Base-by-base conservation (phyloP, 1,139 yeast species). In the Suhomyces bolitotheri region DNA sequence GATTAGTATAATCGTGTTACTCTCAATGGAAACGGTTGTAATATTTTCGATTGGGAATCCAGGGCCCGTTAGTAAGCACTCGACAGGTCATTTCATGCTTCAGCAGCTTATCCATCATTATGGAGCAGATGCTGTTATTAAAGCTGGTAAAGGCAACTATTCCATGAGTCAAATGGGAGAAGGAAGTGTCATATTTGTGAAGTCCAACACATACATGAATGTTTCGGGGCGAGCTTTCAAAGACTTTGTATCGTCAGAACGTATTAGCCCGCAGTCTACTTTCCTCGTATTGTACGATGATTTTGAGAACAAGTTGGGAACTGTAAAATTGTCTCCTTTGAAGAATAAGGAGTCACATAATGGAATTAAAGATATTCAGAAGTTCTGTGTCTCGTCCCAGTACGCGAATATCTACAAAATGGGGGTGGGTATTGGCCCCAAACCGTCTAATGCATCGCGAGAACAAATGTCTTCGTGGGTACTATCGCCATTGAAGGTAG, bases 381-480 rank as follows among this genome's bases (percentile, higher is more conserved):
- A 38, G 12, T 40, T 20, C 16, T 15, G 36, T 10, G 24, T 10
- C 6, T 16, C 28, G 5, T 29, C 34, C 14, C 22, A 27, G 3
- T 28, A 30, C 27, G 38, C 34, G 7, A 39, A 40, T 15, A 52
- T 56, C 3, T 59, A 43, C 37, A 67, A 66, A 43, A 47, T 70
- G 19, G 73, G 72, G 0, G 47, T 70, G 5, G 75, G 75, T 0
- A 66, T 70, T 19, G 76, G 76, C 0, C 76, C 76, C 4, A 70
- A 70, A 43, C 76, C 75, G 1, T 37, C 41, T 5, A 56, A 48
- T 40, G 64, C 71, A 1, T 46, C 60, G 11, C 53, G 49, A 27
- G 68, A 58, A 34, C 54, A 60, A 3, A 67, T 70, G 67, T 62
- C 65, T 3, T 38, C 53, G 10, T 70, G 75, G 75, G 74, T 69